Percentiles rank a stretch among this genome's conserved stretches.
These are phyloP conservation scores for Vigna nakashimae DNA, from an alignment of 306 rosid genomes.

Conservation along the genomic window DNA sequence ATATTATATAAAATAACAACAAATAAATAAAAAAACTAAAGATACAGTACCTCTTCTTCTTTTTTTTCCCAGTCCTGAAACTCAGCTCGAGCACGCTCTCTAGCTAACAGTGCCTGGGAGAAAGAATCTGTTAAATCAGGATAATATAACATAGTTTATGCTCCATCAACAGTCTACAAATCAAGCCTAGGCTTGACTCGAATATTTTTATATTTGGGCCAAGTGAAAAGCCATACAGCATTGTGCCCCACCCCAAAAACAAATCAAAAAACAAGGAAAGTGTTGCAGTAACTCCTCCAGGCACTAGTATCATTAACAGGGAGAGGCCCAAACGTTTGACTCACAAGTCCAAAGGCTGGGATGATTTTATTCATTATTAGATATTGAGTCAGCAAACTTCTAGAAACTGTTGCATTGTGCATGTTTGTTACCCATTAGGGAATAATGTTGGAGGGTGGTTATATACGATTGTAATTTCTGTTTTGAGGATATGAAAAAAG, in stretches of 20 bases:
- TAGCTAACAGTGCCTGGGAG: slow-evolving; percentile 87
- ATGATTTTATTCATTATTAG: too few species aligned
- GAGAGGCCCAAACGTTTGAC: too few species aligned
- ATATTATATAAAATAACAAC: slow-evolving; percentile 25
- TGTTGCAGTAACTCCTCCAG: too few species aligned
- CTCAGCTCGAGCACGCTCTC: slow-evolving; percentile 98
- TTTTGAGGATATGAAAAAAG: too few species aligned
- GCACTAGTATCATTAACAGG: too few species aligned
- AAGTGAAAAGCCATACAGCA: slow-evolving; percentile 3
- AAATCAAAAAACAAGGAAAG: background rate
- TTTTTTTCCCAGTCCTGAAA: slow-evolving; percentile 99
- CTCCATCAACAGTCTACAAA: background rate
- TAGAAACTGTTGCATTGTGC: too few species aligned
- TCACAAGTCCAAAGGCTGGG: too few species aligned
- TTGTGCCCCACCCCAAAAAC: background rate
- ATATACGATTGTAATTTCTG: too few species aligned
- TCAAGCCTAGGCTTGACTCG: slow-evolving; percentile 24
- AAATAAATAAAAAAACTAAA: slow-evolving; percentile 7
- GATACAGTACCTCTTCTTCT: slow-evolving; percentile 84
- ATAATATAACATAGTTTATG: slow-evolving; percentile 20
- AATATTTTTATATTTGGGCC: slow-evolving; percentile 14
- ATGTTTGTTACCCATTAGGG: too few species aligned
- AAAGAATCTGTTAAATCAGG: slow-evolving; percentile 42
- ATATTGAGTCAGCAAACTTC: too few species aligned
- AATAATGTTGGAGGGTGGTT: too few species aligned